Base-by-base conservation (phyloP, 1,284 basidiomycete genomes). In the Trichosporon asahii region DNA sequence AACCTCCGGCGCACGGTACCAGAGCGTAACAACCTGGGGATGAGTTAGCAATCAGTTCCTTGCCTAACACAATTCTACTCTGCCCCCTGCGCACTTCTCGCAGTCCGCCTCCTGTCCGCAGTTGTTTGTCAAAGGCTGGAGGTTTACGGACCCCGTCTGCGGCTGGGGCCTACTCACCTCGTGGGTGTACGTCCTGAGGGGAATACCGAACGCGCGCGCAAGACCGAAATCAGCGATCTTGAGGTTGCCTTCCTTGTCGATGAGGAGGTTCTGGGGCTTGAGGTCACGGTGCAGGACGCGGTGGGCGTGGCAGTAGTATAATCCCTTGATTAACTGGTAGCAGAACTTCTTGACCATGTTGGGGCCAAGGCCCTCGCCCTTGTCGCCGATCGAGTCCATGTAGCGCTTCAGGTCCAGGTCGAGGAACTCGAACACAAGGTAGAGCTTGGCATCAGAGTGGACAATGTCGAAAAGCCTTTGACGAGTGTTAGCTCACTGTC, bases 1-100 rank as follows among this genome's bases (percentile, higher is more conserved):
- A 57, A 99, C 97, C 80, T 99, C 97, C 1, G 97, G 97, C 0
- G 97, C 96, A 68, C 97, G 93, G 84, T 99, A 99, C 97, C 97
- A 99, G 14, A 99, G 86, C 5, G 97, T 99, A 33, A 99, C 97
- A 70, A 96, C 94, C 93, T 95, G 73, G 2, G 40, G 31, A 7
- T 5, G 40, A 23, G 67, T 75, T 21, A 69, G 35, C 31, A n/a
- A n/a, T n/a, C n/a, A n/a, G n/a, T n/a, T n/a, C n/a, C n/a, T n/a
- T n/a, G n/a, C n/a, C n/a, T n/a, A n/a, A n/a, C n/a, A n/a, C n/a
- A n/a, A n/a, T 3, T 1, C 40, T 15, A 44, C 2, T 37, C 11
- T 37, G 6, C 35, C 18, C 15, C 21, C 46, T n/a, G 21, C 46
- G 18, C 11, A n/a, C n/a, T n/a, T n/a, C 44, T n/a, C 12, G 44